Evolutionary conservation across 2,329 filamentous ascomycete genomes (phyloP).

Genomic region (Alternaria sp.): DNA sequence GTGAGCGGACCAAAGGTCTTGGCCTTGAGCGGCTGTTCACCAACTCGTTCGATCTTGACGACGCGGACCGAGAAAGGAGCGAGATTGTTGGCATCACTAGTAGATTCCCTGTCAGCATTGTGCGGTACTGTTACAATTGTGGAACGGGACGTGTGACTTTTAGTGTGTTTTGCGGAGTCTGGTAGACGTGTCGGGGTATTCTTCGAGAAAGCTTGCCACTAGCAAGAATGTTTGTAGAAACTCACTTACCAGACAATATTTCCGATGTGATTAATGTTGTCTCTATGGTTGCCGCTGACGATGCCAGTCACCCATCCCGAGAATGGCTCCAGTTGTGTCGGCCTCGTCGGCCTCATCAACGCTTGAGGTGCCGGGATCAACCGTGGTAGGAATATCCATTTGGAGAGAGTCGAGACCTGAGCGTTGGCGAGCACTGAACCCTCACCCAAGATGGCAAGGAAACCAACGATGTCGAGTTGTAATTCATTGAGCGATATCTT

Average conservation of each 20-base stretch:
- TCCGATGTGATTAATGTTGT: slow-evolving; percentile 60
- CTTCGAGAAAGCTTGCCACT: background rate
- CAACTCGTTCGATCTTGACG: slow-evolving; percentile 40
- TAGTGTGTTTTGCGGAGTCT: background rate
- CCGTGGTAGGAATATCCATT: slow-evolving; percentile 60
- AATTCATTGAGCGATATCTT: slow-evolving; percentile 47
- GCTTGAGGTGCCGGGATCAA: slow-evolving; percentile 62
- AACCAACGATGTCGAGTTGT: slow-evolving; percentile 65
- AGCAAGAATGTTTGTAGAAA: background rate
- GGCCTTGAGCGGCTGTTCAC: slow-evolving; percentile 42
- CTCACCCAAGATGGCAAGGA: slow-evolving; percentile 63
- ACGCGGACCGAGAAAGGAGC: slow-evolving; percentile 53
- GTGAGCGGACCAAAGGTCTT: slow-evolving; percentile 58
- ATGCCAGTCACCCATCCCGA: slow-evolving; percentile 57
- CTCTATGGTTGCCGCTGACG: slow-evolving; percentile 57
- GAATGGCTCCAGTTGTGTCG: slow-evolving; percentile 53
- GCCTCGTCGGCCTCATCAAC: slow-evolving; percentile 57
- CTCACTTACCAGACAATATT: slow-evolving; percentile 55
- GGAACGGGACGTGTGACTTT: background rate
- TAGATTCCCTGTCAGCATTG: slow-evolving; percentile 1
- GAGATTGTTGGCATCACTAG: slow-evolving; percentile 49
- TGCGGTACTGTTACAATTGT: background rate
- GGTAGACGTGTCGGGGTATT: slow-evolving; percentile 20
- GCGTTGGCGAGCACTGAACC: slow-evolving; percentile 61
- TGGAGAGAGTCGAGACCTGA: slow-evolving; percentile 60